Base-by-base conservation (phyloP, 345 rosid genomes). In the Brassica rapa region DNA sequence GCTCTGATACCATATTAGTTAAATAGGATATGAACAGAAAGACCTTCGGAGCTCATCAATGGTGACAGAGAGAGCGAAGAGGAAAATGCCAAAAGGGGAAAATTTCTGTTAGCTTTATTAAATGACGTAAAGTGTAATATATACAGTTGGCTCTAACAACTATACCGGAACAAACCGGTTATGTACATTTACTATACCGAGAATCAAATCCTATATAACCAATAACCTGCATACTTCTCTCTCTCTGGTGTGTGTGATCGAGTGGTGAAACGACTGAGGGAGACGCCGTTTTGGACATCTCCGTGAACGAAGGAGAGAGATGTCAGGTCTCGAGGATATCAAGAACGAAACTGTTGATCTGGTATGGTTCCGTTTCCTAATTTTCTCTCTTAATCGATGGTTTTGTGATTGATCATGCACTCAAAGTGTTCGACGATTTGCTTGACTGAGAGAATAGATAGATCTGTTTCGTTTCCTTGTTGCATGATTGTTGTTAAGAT, bases 331-430 rank as follows among this genome's bases (percentile, higher is more conserved):
- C 85, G 90, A 89, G 59, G 89, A 82, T 56, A 88, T 89, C 86
- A 86, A 66, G 87, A 89, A 88, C 67, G 93, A 89, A 83, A 83
- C 81, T 9, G 85, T 89, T 78, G 93, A 89, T 80, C 84, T 89
- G 73, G 93, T 88, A 79, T 81, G 9, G 7, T 11, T 74, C 19
- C 0, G 8, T 66, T 15, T 62, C 53, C 10, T 8, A 27, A 15
- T 23, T 62, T 5, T 35, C 4, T 1, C 32, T 4, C 0, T 56
- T n/a, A 2, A 35, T 59, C 21, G 14, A 7, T 8, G n/a, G 8
- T n/a, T 62, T 41, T 60, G 32, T n/a, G 6, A 21, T 23, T 8
- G 1, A 19, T 64, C 39, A 74, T 74, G 73, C 76, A 7, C 77
- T 70, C 66, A 25, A 59, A 66, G 73, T 80, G 80, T 80, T 80